Conservation (phyloP, 1,139 yeast genomes). For the Pichia terricola region DNA sequence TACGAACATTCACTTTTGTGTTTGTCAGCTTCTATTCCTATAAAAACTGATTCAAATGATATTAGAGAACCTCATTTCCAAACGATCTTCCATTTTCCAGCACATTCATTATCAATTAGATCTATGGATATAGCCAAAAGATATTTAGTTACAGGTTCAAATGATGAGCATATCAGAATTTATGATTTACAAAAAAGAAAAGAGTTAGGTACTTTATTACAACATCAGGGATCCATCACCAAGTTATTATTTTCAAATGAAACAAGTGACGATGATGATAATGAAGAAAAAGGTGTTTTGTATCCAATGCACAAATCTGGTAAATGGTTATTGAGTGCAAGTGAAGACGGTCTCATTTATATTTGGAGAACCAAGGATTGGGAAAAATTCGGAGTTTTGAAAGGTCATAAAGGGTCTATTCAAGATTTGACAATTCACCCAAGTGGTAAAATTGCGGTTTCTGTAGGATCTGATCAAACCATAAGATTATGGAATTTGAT, state of each 20-base stretch:
- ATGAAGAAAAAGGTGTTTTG: conserved; percentile 1
- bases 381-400: conserved; percentile 83
- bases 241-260: conserved; percentile 61
- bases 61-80: conserved; percentile 56
- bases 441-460: conserved; percentile 82
- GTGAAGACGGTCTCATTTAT: conserved; percentile 83
- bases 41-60: conserved; percentile 12
- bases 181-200: conserved; percentile 91
- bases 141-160: conserved; percentile 87
- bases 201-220: conserved; percentile 82
- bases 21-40: conserved; percentile 55
- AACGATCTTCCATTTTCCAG: conserved; percentile 92
- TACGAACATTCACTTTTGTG: conserved; percentile 90
- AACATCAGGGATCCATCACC: conserved; percentile 86
- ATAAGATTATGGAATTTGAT: conserved; percentile 88
- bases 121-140: conserved; percentile 76
- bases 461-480: conserved; percentile 79
- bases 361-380: conserved; percentile 96
- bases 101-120: conserved; percentile 83
- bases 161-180: conserved; percentile 90
- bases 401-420: conserved; percentile 71
- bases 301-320: conserved; percentile 36
- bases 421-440: conserved; percentile 88
- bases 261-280: conserved; percentile 14
- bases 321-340: conserved; percentile 84